Base-by-base conservation (phyloP, 345 rosid genomes). In the Murraya paniculata region DNA sequence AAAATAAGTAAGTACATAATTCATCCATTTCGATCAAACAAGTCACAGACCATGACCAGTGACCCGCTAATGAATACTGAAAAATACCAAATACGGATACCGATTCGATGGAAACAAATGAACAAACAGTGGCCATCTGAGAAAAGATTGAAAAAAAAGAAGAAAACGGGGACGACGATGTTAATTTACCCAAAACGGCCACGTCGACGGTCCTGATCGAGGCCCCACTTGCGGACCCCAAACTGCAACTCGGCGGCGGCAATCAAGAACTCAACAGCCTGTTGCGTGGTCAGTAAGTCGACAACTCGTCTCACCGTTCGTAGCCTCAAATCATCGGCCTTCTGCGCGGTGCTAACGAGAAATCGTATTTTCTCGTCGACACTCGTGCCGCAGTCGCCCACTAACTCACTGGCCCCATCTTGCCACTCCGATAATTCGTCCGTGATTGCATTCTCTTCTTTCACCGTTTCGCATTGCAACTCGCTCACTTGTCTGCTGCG, bases 381-480 rank as follows among this genome's bases (percentile, higher is more conserved):
- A 28, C 81, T 60, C 1, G 72, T 13, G 59, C 68, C 25, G 62
- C 68, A 10, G 2, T 81, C 64, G 9, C 38, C 84, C 85, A 68
- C 39, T 5, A 93, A 82, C 59, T 90, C 92, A 27, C 83, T 76
- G 3, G 89, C 91, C 0, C 85, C 81, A 33, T 90, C 95, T 80
- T 93, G 98, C 98, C 98, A 95, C 76, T 88, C 91, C 0, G 94
- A 84, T 22, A 92, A 68, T 81, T 93, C 92, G 21, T 85, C 91
- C 1, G 93, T 92, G 53, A 93, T 87, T 0, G 78, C 88, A 62
- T 95, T 95, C 91, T 95, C 98, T 78, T 92, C 95, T 38, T 82
- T 87, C 83, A 92, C 98, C 18, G 98, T 90, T 81, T 92, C 92
- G 60, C 98, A 93, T 77, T 95, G 98, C 64, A 95, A 73, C 88